Base-by-base conservation (phyloP, 1,284 basidiomycete genomes). In the Leccinum pachyderme region DNA sequence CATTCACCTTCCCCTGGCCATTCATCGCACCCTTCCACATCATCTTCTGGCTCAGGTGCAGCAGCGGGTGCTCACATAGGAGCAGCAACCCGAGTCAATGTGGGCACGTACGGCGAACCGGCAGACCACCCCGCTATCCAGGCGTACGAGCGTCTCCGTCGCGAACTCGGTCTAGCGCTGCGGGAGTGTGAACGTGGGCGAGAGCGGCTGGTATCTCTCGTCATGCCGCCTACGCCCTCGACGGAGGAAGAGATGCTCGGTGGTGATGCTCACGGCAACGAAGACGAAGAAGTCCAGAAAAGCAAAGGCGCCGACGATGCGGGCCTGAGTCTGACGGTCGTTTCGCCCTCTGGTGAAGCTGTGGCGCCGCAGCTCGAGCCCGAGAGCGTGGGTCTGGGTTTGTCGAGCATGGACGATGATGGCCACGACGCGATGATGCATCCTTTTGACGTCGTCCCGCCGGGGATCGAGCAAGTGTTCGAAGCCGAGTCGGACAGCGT, bases 101-200 rank as follows among this genome's bases (percentile, higher is more conserved):
- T 11, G 37, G 37, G 37, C 41, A 55, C 49, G 37, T 60, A 47
- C 39, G 62, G 55, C 33, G 61, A 63, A 52, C 51, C 54, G 27
- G 58, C 65, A 51, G 73, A 59, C 41, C 72, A 77, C 51, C 75
- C 78, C 4, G 82, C 85, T 1, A 60, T 91, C 47, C 78, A 80
- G 48, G 82, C 87, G 7, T 90, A 89, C 65, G 89, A 91, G 52
- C 75, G 83, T 0, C 73, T 91, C n/a, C 78, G 89, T 11, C 79
- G 82, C 8, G 87, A 90, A 63, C 77, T 91, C 4, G 89, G 88
- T 7, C 71, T 85, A 28, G 89, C 87, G 1, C 71, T 91, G 15
- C 74, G 88, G 9, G 89, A 91, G 62, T 91, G 89, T 63, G 89
- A 92, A 68, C 80, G 90, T 4, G 89, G 89, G 0, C 75, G 86